A percentile compares a stretch with the other conserved stretches of the same genome.
Conservation (phyloP, 2,329 filamentous ascomycete genomes). For the Thyridium curvatum region DNA sequence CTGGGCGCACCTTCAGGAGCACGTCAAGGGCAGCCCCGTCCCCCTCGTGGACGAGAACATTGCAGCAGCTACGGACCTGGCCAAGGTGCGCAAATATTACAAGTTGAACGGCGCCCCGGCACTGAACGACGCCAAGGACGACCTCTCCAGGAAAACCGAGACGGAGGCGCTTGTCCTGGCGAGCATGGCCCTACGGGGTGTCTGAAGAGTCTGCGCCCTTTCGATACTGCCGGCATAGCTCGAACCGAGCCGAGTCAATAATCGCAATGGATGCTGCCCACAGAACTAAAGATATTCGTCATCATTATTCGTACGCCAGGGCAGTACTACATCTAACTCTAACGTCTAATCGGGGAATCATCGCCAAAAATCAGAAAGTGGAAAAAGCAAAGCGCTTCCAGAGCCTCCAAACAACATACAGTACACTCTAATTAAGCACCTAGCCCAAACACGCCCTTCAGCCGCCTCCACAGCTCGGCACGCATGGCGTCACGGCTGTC, state of each 20-base stretch:
- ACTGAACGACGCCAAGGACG: slow-evolving; percentile 27
- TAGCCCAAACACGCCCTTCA: slow-evolving; percentile 34
- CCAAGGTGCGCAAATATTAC: slow-evolving; percentile 76
- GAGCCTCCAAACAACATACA: no score
- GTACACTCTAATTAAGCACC: slow-evolving; percentile 7
- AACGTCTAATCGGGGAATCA: no score
- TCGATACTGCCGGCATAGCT: no score
- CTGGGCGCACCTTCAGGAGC: slow-evolving; percentile 50
- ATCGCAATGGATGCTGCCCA: no score
- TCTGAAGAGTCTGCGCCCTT: slow-evolving; percentile 23
- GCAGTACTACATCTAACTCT: no score
- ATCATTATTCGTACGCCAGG: no score
- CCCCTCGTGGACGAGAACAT: slow-evolving; percentile 61
- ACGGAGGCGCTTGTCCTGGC: slow-evolving; percentile 67
- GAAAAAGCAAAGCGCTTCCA: no score
- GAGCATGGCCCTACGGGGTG: slow-evolving; percentile 70
- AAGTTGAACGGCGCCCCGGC: slow-evolving; percentile 63
- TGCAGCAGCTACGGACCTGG: slow-evolving; percentile 52
- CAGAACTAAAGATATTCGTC: no score
- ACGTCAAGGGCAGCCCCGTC: slow-evolving; percentile 55
- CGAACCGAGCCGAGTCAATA: no score
- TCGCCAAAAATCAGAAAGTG: slow-evolving; percentile 6
- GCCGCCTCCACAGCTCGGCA: slow-evolving; percentile 51
- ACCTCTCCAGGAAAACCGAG: slow-evolving; percentile 39
- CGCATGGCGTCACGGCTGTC: slow-evolving; percentile 58